Evolutionary conservation across 2,329 filamentous ascomycete genomes (phyloP).

Genomic region (Pezicula neosporulosa): DNA sequence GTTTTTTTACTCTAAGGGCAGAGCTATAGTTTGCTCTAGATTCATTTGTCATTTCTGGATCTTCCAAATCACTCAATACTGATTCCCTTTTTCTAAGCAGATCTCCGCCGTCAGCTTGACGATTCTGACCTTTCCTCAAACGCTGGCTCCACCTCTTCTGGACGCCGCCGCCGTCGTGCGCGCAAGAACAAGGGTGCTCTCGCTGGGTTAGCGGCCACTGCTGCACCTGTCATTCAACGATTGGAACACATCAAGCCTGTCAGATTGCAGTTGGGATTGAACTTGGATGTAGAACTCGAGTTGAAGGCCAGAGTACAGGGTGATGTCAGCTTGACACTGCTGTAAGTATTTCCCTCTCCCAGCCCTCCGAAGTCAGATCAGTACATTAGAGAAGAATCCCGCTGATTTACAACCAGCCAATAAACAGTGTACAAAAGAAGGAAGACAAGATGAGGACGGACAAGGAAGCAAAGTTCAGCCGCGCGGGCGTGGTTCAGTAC

Average conservation of each 20-base stretch:
- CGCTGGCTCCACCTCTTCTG: constrained; percentile 4
- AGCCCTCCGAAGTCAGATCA: neutral
- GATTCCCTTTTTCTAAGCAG: neutral
- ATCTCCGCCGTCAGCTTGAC: constrained; percentile 4
- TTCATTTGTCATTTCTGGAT: too few species aligned
- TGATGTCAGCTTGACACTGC: constrained; percentile 9
- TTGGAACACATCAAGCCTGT: constrained; percentile 7
- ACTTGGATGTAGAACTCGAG: constrained; percentile 13
- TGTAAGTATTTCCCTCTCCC: constrained; percentile 5
- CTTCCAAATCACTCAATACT: too few species aligned
- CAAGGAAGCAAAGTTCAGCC: constrained; percentile 1
- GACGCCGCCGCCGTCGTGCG: neutral
- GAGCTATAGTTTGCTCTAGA: too few species aligned
- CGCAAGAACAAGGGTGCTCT: constrained; percentile 1
- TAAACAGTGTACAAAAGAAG: constrained; percentile 10
- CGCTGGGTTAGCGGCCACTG: neutral
- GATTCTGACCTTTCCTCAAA: constrained; percentile 13
- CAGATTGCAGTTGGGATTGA: constrained; percentile 10
- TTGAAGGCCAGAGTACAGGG: constrained; percentile 12
- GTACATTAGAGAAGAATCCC: neutral
- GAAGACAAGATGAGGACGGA: neutral
- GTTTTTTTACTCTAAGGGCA: too few species aligned
- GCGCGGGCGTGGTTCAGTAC: constrained; percentile 2
- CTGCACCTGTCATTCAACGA: constrained; percentile 1
- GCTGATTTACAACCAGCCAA: constrained; percentile 4